Conservation (phyloP, 1,139 yeast species). For the Magnusiomyces suaveolens region DNA sequence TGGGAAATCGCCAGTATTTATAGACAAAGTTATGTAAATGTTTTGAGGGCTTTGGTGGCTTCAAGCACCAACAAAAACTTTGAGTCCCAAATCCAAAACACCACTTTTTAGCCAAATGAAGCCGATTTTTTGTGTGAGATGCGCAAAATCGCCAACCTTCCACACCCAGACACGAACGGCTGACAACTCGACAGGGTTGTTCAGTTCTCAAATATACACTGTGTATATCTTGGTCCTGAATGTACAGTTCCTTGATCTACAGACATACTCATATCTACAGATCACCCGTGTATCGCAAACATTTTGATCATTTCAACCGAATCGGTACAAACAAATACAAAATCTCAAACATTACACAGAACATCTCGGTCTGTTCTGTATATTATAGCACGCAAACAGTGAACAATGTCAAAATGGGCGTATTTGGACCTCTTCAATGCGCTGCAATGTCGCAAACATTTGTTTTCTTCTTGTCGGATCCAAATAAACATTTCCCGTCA, state of each 20-base stretch:
- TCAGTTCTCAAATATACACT: conserved; percentile 12
- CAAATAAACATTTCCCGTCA: too few relatives aligned
- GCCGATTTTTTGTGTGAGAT: neutral
- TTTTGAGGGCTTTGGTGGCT: too few relatives aligned
- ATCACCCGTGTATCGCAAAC: neutral
- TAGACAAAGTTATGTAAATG: too few relatives aligned
- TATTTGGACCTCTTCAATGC: neutral
- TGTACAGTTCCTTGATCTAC: conserved; percentile 8
- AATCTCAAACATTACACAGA: neutral
- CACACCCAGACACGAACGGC: neutral
- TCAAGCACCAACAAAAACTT: neutral
- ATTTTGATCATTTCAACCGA: too few relatives aligned
- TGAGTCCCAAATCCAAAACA: too few relatives aligned
- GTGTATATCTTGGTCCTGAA: conserved; percentile 15
- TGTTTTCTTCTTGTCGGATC: neutral
- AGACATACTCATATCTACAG: conserved; percentile 4
- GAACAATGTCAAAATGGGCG: neutral
- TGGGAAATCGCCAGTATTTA: conserved; percentile 5
- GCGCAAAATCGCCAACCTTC: neutral
- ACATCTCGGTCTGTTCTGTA: neutral
- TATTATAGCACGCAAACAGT: neutral
- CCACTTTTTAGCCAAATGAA: neutral
- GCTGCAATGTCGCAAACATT: neutral
- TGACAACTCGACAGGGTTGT: neutral
- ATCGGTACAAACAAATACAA: too few relatives aligned